Percentiles rank a stretch among this genome's conserved stretches.
These are phyloP conservation scores for Oryza glumipatula DNA, from an alignment of 176 grass and related monocot species.

Conservation along the genomic window DNA sequence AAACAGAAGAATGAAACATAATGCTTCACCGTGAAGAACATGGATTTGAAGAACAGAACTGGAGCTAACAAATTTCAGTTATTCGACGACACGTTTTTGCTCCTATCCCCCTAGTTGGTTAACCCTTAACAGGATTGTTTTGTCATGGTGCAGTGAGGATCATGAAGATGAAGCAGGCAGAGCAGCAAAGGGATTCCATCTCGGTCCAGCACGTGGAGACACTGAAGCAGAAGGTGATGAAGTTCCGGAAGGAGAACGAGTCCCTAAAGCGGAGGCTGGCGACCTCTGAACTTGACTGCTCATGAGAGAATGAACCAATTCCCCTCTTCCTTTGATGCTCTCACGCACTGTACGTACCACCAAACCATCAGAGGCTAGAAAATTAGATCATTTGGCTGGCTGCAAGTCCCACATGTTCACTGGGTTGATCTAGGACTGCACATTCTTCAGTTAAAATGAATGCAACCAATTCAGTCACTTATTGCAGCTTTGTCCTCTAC, in stretches of 20 bases:
- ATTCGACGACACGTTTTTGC: not conserved
- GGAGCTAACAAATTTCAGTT: not conserved
- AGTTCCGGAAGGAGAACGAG: constrained; percentile 85
- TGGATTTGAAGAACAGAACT: not conserved
- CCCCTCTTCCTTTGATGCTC: not conserved
- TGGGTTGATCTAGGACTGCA: not conserved
- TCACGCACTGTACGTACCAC: not conserved
- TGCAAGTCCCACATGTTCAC: not conserved
- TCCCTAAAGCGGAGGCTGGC: constrained; percentile 74
- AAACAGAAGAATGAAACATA: not conserved
- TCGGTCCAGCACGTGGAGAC: constrained; percentile 72
- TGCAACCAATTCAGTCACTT: not conserved
- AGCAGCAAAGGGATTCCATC: constrained; percentile 79
- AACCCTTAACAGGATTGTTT: not conserved
- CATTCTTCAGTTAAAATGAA: not conserved
- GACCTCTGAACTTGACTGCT: constrained; percentile 47
- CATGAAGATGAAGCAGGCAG: constrained; percentile 61
- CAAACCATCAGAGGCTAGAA: not conserved
- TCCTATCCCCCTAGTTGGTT: not conserved
- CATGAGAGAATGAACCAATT: constrained; percentile 40
- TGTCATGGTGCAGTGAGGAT: constrained; percentile 55
- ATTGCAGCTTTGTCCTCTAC: not conserved
- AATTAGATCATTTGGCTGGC: not conserved
- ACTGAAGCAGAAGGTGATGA: constrained; percentile 96
- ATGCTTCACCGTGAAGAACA: not conserved